Conservation (phyloP, 192 early-diverging fungal genomes). For the Haplosporangium gracile region DNA sequence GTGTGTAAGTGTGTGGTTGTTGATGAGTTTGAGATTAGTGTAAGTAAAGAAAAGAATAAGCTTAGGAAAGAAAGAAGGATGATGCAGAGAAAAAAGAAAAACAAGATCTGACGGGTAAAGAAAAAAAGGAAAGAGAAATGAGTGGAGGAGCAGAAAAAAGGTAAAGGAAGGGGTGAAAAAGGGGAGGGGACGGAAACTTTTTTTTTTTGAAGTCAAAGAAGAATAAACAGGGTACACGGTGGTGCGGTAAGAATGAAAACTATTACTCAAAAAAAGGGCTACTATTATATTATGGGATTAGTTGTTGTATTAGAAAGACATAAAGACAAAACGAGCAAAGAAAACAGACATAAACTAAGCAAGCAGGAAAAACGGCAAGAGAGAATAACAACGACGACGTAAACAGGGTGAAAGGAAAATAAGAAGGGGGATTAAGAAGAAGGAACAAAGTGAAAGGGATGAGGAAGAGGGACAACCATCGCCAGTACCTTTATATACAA, state of each 20-base stretch:
- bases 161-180: neutral
- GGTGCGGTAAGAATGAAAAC: neutral
- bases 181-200: neutral
- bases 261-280: neutral
- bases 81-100: neutral
- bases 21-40: slow-evolving; percentile 8
- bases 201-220: neutral
- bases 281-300: too few species aligned
- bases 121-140: neutral
- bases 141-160: neutral
- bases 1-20: neutral
- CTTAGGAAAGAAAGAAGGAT: neutral
- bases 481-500: neutral
- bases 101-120: neutral
- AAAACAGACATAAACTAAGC: neutral
- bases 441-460: neutral
- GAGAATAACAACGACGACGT: neutral
- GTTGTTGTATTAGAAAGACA: too few species aligned
- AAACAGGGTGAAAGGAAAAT: neutral
- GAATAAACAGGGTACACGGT: neutral
- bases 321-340: neutral
- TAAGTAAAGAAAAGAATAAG: neutral
- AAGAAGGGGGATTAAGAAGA: neutral
- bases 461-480: neutral
- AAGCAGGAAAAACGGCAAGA: neutral